phyloP scores from a whole-genome alignment of 441 rosid species.

The Populus hybrid region DNA sequence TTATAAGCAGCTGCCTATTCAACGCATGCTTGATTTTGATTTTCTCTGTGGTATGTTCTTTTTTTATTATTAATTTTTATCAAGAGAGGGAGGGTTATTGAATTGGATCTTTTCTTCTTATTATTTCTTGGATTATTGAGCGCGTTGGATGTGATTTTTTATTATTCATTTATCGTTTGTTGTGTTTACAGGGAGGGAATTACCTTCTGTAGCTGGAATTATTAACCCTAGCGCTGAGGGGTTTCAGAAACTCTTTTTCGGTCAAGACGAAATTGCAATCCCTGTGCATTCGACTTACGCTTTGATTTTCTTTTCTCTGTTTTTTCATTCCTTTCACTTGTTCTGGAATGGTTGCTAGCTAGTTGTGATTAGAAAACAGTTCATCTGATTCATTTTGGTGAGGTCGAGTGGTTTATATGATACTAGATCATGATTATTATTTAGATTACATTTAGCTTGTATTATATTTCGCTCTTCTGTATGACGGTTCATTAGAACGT shows the following conservation, averaged over 20 bases:
- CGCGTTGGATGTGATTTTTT: neutral
- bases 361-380: neutral
- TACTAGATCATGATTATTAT: neutral
- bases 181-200: conserved; percentile 64
- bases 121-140: neutral
- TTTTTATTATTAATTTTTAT: neutral
- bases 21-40: conserved; percentile 99
- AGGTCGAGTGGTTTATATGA: neutral
- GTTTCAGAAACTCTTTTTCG: conserved; percentile 92
- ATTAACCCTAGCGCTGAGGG: conserved; percentile 94
- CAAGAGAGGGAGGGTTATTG: neutral
- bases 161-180: neutral
- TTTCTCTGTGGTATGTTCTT: conserved; percentile 74
- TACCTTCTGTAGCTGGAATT: conserved; percentile 96
- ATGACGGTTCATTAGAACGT: neutral
- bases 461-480: neutral
- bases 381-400: neutral
- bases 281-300: conserved; percentile 85
- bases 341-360: neutral
- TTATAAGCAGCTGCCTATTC: conserved; percentile 94
- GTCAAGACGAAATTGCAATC: conserved; percentile 97
- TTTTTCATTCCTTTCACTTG: neutral
- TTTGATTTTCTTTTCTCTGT: neutral
- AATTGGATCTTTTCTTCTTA: neutral
- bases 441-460: neutral